Evolutionary conservation across 1,139 yeast species (phyloP), one percentile per base, ranked within the genome.

Genomic region (Yamadazyma pseudoaaseri): DNA sequence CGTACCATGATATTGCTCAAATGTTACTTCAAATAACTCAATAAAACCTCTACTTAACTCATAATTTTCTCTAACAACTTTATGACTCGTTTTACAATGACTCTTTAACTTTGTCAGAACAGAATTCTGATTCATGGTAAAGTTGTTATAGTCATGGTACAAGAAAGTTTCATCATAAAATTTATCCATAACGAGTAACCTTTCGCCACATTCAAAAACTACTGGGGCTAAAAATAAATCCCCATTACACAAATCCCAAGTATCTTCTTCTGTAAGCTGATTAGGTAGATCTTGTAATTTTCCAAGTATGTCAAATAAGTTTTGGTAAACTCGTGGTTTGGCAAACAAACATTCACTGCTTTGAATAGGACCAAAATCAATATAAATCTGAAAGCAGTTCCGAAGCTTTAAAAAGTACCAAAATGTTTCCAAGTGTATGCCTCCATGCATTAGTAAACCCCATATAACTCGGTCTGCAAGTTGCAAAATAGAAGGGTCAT

Each of bases 361-460:
- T 12, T 43, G 41, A 14, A 58, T 33, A 1, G 64, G 59, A 0
- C 58, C 55, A 31, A 42, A 47, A 29, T 58, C 64, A 28, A 45
- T 31, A 16, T 46, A 45, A 4, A 58, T 35, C 22, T 40, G 42
- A 33, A 46, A 57, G 32, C 58, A 56, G 31, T 62, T 59, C 24
- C 34, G 39, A 28, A 38, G 39, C 10, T 29, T 18, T 18, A 29
- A 31, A 33, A 72, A 65, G 27, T 68, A 57, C 73, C 74, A 69
- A 13, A 73, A 43, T 1, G 62, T 48, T 28, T 60, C 60, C 3
- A 72, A 25, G 41, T 68, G 73, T 16, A 62, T 50, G 0, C 73
- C 74, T 8, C 79, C 80, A 35, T 54, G 59, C 37, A 72, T 43
- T 9, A 70, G 29, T 3, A 73, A 39, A 0, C 66, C 68, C 59